Base-by-base conservation (phyloP, 2,329 filamentous ascomycete genomes). In the Penicillium sp. region DNA sequence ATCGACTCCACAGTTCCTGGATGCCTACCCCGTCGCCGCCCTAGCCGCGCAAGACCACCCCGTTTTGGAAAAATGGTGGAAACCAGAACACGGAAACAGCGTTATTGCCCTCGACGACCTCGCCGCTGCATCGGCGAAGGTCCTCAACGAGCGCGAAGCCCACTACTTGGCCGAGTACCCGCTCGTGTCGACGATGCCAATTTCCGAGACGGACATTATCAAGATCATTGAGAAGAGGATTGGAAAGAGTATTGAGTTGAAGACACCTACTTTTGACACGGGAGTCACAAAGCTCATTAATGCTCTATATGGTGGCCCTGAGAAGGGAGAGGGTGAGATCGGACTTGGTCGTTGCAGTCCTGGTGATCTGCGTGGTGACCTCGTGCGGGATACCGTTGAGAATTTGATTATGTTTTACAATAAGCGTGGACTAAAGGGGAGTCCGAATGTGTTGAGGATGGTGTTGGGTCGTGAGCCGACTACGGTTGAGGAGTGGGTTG, bases 401-500 rank as follows among this genome's bases (percentile, higher is more conserved):
- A 50, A 50, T 16, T 35, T 64, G 47, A 39, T 62, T 18, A 36
- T 63, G 40, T 63, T 48, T 38, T 63, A 63, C 28, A 57, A 59
- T 29, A 49, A 36, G 8, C 42, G 56, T 7, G 61, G 62, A 1
- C 22, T 63, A 12, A 54, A 44, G 27, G 60, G 56, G 3, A 65
- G 50, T 43, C 54, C 60, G 13, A 60, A 57, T 41, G 55, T 63
- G 6, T 29, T 65, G 47, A 44, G 50, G 46, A 62, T 61, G 60
- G 30, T 63, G 11, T 34, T 65, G 3, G 61, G 55, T 1, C 54
- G 59, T 25, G 47, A 58, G 38, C 57, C 55, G 5, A 59, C 46
- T 3, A 56, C 46, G 3, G 45, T 52, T 3, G 43, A 39, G 64
- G 72, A 0, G 49, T 77, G 2, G 72, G 61, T 0, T 4, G 34